Conservation (phyloP, 2,329 filamentous ascomycete genomes). For the Colletotrichum truncatum region DNA sequence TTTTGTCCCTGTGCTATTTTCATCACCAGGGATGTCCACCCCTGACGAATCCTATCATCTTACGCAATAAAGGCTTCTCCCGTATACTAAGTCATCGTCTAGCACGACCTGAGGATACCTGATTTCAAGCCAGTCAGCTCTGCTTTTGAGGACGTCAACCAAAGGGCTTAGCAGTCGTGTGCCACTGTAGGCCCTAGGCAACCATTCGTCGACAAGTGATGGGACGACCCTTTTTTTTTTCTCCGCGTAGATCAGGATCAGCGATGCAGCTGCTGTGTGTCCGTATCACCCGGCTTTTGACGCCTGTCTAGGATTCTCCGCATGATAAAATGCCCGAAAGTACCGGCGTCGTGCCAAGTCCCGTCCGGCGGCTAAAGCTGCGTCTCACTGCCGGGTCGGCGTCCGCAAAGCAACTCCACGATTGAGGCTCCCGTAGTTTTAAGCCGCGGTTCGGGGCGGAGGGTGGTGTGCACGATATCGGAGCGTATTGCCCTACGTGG, state of each 20-base stretch:
- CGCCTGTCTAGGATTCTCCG: neutral
- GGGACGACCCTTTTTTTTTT: neutral
- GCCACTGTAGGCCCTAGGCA: neutral
- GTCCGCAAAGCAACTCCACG: too few species aligned
- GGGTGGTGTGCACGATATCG: too few species aligned
- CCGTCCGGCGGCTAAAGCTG: neutral
- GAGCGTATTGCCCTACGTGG: neutral
- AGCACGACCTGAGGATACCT: too few species aligned
- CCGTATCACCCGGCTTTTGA: neutral
- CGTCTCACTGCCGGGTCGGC: neutral
- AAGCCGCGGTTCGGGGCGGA: too few species aligned
- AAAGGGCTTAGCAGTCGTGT: neutral
- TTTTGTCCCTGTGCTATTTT: neutral
- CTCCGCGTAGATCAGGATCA: too few species aligned
- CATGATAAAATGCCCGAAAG: neutral
- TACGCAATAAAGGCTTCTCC: neutral
- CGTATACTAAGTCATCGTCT: neutral
- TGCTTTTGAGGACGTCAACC: neutral
- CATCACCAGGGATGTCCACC: constrained; percentile 5
- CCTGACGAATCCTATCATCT: constrained; percentile 5
- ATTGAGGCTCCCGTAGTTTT: too few species aligned
- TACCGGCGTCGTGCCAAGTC: constrained; percentile 2
- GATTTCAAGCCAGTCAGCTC: neutral
- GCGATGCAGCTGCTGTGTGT: neutral
- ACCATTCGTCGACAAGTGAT: neutral